phyloP scores from a whole-genome alignment of 129 eudicot genomes.

The Oenanthe sinensis region DNA sequence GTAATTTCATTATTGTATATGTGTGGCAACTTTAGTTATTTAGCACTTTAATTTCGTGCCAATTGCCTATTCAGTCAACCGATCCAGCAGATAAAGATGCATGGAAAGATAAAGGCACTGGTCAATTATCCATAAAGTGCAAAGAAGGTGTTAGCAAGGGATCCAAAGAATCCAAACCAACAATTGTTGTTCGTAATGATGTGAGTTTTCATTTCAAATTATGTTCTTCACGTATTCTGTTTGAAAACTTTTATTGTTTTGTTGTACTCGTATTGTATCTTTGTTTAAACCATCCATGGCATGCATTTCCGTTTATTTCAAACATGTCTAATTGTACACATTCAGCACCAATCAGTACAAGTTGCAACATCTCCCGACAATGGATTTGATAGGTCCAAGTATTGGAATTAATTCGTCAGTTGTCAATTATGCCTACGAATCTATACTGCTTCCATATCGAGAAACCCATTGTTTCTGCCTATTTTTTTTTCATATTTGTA shows the following conservation, averaged over 20 bases:
- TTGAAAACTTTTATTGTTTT: background rate
- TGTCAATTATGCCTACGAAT: background rate
- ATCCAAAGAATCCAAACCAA: slow-evolving; percentile 85
- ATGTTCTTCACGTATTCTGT: background rate
- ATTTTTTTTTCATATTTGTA: background rate
- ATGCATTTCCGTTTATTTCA: background rate
- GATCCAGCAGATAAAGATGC: slow-evolving; percentile 69
- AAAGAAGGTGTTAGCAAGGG: slow-evolving; percentile 81
- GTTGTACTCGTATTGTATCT: background rate
- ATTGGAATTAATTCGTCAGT: background rate
- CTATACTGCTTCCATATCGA: background rate
- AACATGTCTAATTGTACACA: background rate
- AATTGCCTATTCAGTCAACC: slow-evolving; percentile 49
- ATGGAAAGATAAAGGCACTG: slow-evolving; percentile 93
- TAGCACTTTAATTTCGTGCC: background rate
- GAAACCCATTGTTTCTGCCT: background rate
- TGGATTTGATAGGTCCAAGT: background rate
- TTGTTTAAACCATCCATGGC: background rate
- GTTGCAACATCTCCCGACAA: background rate
- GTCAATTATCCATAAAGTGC: slow-evolving; percentile 77
- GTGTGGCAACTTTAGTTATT: background rate
- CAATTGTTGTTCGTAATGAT: slow-evolving; percentile 81
- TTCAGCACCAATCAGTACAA: background rate
- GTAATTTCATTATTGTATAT: background rate
- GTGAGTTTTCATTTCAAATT: slow-evolving; percentile 30